Conservation (phyloP, 495 filamentous ascomycete genomes). For the Hyphodiscus hymeniophilus region DNA sequence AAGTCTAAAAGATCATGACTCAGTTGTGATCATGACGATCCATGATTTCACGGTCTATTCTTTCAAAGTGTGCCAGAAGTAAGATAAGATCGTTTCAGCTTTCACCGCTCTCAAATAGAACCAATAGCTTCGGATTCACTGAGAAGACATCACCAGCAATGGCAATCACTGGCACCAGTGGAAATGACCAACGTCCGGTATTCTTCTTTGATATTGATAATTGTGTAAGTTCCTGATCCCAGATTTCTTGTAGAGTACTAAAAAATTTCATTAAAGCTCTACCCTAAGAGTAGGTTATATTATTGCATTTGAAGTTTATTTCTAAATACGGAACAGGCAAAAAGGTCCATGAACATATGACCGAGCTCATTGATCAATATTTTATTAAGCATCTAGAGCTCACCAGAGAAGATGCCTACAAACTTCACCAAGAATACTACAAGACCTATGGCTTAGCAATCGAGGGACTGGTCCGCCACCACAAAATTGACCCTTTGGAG, state of each 20-base stretch:
- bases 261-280: constrained; percentile 33
- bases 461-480: constrained; percentile 84
- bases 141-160: background rate
- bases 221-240: constrained; percentile 49
- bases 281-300: constrained; percentile 50
- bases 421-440: constrained; percentile 87
- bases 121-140: background rate
- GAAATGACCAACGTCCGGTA: constrained; percentile 38
- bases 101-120: background rate
- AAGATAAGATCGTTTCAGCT: background rate
- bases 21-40: background rate
- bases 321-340: constrained; percentile 35
- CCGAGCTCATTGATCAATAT: constrained; percentile 68
- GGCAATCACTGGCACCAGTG: constrained; percentile 13
- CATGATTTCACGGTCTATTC: background rate
- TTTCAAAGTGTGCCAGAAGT: constrained; percentile 1
- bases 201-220: constrained; percentile 98
- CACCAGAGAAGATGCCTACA: constrained; percentile 60
- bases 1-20: too few relatives aligned
- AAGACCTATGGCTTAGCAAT: constrained; percentile 94
- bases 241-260: background rate
- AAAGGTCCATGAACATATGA: constrained; percentile 69
- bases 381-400: constrained; percentile 74
- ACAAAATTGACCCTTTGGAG: constrained; percentile 90
- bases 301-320: background rate